phyloP scores from a whole-genome alignment of 2,329 filamentous ascomycete species.

The Epichloe sp. region DNA sequence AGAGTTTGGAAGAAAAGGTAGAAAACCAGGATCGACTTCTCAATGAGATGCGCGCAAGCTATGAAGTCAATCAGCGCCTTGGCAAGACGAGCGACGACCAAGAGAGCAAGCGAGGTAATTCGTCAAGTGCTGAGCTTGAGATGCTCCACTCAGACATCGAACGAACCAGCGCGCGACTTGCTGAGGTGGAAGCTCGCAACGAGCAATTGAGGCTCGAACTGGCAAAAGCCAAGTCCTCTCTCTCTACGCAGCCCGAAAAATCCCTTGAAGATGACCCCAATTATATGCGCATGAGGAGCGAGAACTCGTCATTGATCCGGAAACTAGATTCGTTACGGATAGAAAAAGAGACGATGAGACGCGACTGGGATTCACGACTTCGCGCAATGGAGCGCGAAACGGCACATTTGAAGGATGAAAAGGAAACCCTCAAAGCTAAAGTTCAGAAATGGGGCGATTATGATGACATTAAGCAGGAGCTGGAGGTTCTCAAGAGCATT shows the following conservation, averaged over 20 bases:
- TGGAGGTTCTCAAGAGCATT: constrained; percentile 94
- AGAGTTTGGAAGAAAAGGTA: constrained; percentile 78
- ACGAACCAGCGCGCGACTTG: constrained; percentile 71
- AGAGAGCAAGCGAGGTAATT: constrained; percentile 45
- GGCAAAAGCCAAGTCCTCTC: constrained; percentile 66
- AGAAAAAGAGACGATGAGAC: constrained; percentile 70
- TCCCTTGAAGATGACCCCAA: constrained; percentile 77
- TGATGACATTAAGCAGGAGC: constrained; percentile 88
- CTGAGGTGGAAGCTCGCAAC: constrained; percentile 86
- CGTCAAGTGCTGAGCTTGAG: constrained; percentile 81
- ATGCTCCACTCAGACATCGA: constrained; percentile 88
- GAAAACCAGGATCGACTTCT: constrained; percentile 86
- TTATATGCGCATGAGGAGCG: constrained; percentile 77
- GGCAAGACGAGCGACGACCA: constrained; percentile 56
- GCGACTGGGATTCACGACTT: constrained; percentile 61
- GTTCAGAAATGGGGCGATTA: constrained; percentile 88
- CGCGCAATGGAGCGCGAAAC: constrained; percentile 71
- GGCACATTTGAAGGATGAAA: constrained; percentile 61
- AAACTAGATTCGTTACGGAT: constrained; percentile 75
- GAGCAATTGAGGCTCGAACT: constrained; percentile 85
- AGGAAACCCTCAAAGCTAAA: constrained; percentile 66
- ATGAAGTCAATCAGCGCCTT: constrained; percentile 87
- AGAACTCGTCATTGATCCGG: constrained; percentile 83
- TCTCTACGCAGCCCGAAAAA: constrained; percentile 45
- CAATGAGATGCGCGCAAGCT: constrained; percentile 91